Evolutionary conservation across 129 eudicot genomes (phyloP).

Genomic region (Lonicera japonica): DNA sequence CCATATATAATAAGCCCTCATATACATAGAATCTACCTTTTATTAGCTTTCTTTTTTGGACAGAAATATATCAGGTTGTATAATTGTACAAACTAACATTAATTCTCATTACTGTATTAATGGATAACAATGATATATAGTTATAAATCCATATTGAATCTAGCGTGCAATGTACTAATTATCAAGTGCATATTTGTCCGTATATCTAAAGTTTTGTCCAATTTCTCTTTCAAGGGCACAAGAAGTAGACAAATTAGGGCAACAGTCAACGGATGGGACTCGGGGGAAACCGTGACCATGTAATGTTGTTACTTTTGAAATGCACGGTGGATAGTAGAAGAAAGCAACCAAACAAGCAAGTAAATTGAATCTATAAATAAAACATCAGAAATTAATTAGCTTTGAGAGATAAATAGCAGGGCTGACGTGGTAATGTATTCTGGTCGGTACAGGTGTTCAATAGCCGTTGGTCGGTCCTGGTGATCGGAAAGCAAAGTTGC

Average conservation of each 20-base stretch:
- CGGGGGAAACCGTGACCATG: slow-evolving; percentile 9
- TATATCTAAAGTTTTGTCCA: too few species aligned
- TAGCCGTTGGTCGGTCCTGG: not conserved
- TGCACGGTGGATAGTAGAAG: slow-evolving; percentile 24
- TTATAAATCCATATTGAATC: too few species aligned
- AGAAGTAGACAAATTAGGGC: not conserved
- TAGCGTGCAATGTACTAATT: too few species aligned
- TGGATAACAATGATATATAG: too few species aligned
- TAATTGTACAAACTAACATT: too few species aligned
- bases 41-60: too few species aligned
- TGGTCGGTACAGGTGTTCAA: not conserved
- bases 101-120: too few species aligned
- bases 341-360: slow-evolving; percentile 23
- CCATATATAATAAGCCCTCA: too few species aligned
- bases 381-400: not conserved
- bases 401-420: not conserved
- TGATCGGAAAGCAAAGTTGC: not conserved
- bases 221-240: not conserved
- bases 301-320: slow-evolving; percentile 13
- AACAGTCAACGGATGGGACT: slow-evolving; percentile 16
- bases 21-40: too few species aligned
- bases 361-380: not conserved
- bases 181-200: too few species aligned
- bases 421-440: not conserved
- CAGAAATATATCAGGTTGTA: too few species aligned